Conservation (phyloP, 345 rosid genomes). For the Hibiscus mutabilis region DNA sequence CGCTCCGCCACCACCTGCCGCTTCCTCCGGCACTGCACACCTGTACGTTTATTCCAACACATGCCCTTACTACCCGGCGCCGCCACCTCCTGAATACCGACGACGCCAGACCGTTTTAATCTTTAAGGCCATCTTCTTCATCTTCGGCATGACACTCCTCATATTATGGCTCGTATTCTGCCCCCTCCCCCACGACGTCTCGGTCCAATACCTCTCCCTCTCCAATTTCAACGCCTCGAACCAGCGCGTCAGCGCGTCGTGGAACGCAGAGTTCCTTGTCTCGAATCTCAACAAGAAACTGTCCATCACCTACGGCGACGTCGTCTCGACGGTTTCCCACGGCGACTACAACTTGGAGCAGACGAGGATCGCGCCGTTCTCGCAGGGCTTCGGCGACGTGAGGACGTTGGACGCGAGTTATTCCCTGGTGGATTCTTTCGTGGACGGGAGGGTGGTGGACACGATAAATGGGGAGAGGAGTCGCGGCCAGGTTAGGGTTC, state of each 20-base stretch:
- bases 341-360: conserved; percentile 19
- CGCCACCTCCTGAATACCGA: conserved; percentile 15
- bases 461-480: conserved; percentile 34
- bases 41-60: conserved; percentile 34
- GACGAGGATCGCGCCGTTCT: conserved; percentile 50
- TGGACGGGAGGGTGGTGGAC: conserved; percentile 16
- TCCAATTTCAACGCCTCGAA: conserved; percentile 47
- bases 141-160: conserved; percentile 40
- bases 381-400: conserved; percentile 38
- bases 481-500: conserved; percentile 32
- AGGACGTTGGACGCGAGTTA: conserved; percentile 25
- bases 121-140: conserved; percentile 12
- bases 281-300: conserved; percentile 73
- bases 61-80: conserved; percentile 17
- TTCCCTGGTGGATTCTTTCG: conserved; percentile 31
- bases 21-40: conserved; percentile 21
- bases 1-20: conserved; percentile 14
- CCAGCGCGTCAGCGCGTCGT: conserved; percentile 37
- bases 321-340: conserved; percentile 21
- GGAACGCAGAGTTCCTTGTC: conserved; percentile 45
- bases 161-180: conserved; percentile 55
- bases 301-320: conserved; percentile 33
- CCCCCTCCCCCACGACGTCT: conserved; percentile 54
- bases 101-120: conserved; percentile 38
- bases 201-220: conserved; percentile 44